phyloP scores from a whole-genome alignment of 2,329 filamentous ascomycete species.

The Neofusicoccum laricinum region DNA sequence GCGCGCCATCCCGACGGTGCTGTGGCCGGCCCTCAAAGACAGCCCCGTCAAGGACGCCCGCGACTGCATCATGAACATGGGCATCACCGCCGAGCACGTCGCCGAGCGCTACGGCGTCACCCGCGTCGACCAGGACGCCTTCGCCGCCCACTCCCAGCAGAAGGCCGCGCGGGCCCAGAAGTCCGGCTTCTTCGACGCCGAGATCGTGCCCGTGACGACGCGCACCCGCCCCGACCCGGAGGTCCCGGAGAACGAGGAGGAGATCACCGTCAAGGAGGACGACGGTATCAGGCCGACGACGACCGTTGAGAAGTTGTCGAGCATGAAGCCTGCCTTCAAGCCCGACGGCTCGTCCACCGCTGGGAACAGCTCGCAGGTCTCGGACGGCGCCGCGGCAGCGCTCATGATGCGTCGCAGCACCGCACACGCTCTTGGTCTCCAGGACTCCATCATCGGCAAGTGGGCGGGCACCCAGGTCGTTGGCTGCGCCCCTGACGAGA shows the following conservation, averaged over 20 bases:
- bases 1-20: slow-evolving; percentile 70
- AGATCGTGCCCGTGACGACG: slow-evolving; percentile 80
- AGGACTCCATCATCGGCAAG: slow-evolving; percentile 68
- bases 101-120: slow-evolving; percentile 71
- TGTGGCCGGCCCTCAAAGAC: slow-evolving; percentile 72
- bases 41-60: slow-evolving; percentile 59
- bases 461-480: slow-evolving; percentile 75
- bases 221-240: slow-evolving; percentile 64
- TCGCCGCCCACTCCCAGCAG: slow-evolving; percentile 71
- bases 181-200: slow-evolving; percentile 67
- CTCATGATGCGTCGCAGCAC: slow-evolving; percentile 83
- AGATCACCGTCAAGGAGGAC: slow-evolving; percentile 69
- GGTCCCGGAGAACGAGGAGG: slow-evolving; percentile 45
- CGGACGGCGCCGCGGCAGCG: slow-evolving; percentile 80
- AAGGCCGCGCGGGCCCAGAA: slow-evolving; percentile 69
- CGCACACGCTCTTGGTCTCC: slow-evolving; percentile 70
- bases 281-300: slow-evolving; percentile 75
- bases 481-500: slow-evolving; percentile 84
- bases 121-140: slow-evolving; percentile 75
- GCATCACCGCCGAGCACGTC: slow-evolving; percentile 85
- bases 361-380: slow-evolving; percentile 81
- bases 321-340: slow-evolving; percentile 83
- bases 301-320: slow-evolving; percentile 66
- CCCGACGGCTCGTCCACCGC: slow-evolving; percentile 74
- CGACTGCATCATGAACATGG: slow-evolving; percentile 95